phyloP scores from a whole-genome alignment of 1,284 basidiomycete species.

The Leccinum pachyderme region DNA sequence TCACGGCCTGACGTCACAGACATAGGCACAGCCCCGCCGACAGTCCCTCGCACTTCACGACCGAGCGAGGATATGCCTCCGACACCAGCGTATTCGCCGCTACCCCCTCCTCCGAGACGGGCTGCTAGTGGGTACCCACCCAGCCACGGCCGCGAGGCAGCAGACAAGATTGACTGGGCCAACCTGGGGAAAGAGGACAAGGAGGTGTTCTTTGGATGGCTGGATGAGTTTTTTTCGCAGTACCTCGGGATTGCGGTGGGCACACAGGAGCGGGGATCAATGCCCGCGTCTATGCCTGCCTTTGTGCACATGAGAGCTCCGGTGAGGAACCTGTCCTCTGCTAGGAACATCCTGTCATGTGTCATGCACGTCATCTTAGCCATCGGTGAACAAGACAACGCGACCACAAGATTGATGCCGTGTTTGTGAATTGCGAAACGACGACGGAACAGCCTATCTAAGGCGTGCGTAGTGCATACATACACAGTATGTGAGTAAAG shows the following conservation, averaged over 20 bases:
- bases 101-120: slow-evolving; percentile 20
- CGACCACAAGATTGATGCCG: slow-evolving; percentile 18
- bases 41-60: slow-evolving; percentile 6
- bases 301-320: not conserved
- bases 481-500: slow-evolving; percentile 15
- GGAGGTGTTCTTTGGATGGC: slow-evolving; percentile 66
- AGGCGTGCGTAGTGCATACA: slow-evolving; percentile 11
- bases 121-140: slow-evolving; percentile 25
- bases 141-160: slow-evolving; percentile 1
- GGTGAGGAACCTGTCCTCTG: slow-evolving; percentile 14
- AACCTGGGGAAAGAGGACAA: slow-evolving; percentile 68
- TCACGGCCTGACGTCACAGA: slow-evolving; percentile 10
- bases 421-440: slow-evolving; percentile 2
- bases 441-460: slow-evolving; percentile 4
- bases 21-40: slow-evolving; percentile 3
- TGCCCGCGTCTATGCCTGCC: not conserved
- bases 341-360: not conserved
- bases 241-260: slow-evolving; percentile 30
- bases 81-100: not conserved
- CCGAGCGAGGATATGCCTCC: slow-evolving; percentile 1
- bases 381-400: slow-evolving; percentile 19
- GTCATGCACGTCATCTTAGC: slow-evolving; percentile 9
- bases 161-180: slow-evolving; percentile 58
- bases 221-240: slow-evolving; percentile 74
- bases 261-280: slow-evolving; percentile 4